Conservation (phyloP, 2,329 filamentous ascomycete species). For the Apiospora sp. region DNA sequence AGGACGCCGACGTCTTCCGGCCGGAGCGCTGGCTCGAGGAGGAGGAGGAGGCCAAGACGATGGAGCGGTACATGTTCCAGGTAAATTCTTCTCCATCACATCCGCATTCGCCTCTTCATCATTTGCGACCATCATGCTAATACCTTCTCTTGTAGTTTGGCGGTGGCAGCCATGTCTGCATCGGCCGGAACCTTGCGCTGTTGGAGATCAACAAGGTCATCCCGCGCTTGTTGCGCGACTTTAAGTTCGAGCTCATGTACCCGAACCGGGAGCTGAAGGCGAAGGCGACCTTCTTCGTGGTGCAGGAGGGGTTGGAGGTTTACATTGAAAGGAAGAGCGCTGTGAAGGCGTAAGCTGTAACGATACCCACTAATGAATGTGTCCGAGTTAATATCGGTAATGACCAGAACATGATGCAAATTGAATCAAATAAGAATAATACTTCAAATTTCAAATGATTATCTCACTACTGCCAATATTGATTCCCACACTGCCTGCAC, state of each 20-base stretch:
- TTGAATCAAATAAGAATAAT: background rate
- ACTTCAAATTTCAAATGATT: background rate
- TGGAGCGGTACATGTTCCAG: constrained; percentile 65
- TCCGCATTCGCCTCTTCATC: background rate
- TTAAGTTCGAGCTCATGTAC: constrained; percentile 59
- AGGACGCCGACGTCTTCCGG: constrained; percentile 59
- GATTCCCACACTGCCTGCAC: background rate
- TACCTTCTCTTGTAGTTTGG: constrained; percentile 52
- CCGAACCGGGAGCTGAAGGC: constrained; percentile 58
- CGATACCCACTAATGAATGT: constrained; percentile 7
- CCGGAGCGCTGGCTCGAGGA: constrained; percentile 64
- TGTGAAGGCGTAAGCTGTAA: constrained; percentile 26
- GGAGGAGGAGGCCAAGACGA: constrained; percentile 51
- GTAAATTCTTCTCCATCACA: constrained; percentile 41
- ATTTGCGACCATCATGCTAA: background rate
- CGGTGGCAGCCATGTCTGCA: constrained; percentile 61
- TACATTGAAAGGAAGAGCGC: constrained; percentile 49
- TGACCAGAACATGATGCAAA: background rate
- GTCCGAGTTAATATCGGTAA: background rate
- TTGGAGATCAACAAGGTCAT: constrained; percentile 68
- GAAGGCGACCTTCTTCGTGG: constrained; percentile 67
- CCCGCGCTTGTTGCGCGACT: constrained; percentile 62
- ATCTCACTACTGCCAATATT: background rate
- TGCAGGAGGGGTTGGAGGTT: constrained; percentile 64
- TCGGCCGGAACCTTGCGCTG: constrained; percentile 62